phyloP scores from a whole-genome alignment of 2,329 filamentous ascomycete species.

The Gyromitra esculenta region DNA sequence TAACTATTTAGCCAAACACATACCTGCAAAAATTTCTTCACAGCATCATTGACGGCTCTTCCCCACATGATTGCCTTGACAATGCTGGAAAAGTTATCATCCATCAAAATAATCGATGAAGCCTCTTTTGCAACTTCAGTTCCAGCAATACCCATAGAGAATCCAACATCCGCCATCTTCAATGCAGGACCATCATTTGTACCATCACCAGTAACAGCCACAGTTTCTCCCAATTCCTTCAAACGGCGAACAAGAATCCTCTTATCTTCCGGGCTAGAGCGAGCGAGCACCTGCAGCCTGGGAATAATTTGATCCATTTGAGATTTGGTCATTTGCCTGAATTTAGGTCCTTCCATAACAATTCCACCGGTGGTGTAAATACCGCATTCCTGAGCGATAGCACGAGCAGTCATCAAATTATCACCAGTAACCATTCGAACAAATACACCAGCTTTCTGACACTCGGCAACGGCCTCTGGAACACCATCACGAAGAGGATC shows the following conservation, averaged over 20 bases:
- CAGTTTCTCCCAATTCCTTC: slow-evolving; percentile 72
- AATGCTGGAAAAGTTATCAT: slow-evolving; percentile 72
- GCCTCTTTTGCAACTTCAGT: slow-evolving; percentile 73
- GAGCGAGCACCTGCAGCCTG: slow-evolving; percentile 73
- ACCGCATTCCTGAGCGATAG: slow-evolving; percentile 62
- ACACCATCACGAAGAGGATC: slow-evolving; percentile 64
- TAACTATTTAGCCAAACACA: background rate
- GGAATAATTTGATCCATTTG: slow-evolving; percentile 68
- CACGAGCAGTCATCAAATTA: slow-evolving; percentile 63
- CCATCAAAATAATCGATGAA: slow-evolving; percentile 70
- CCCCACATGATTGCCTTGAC: slow-evolving; percentile 72
- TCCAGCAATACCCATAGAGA: slow-evolving; percentile 74
- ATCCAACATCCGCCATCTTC: slow-evolving; percentile 73
- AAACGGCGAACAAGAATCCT: slow-evolving; percentile 71
- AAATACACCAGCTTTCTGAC: slow-evolving; percentile 63
- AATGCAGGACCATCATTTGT: slow-evolving; percentile 74
- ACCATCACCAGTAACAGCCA: slow-evolving; percentile 73
- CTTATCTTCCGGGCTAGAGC: slow-evolving; percentile 76
- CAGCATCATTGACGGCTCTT: slow-evolving; percentile 68
- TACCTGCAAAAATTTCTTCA: slow-evolving; percentile 65
- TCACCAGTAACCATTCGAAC: slow-evolving; percentile 66
- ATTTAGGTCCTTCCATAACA: slow-evolving; percentile 63
- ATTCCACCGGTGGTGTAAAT: slow-evolving; percentile 61
- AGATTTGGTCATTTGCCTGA: slow-evolving; percentile 61
- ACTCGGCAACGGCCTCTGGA: slow-evolving; percentile 61